Evolutionary conservation across 768 basidiomycete genomes (phyloP).

Genomic region (Atractiella rhizophila): DNA sequence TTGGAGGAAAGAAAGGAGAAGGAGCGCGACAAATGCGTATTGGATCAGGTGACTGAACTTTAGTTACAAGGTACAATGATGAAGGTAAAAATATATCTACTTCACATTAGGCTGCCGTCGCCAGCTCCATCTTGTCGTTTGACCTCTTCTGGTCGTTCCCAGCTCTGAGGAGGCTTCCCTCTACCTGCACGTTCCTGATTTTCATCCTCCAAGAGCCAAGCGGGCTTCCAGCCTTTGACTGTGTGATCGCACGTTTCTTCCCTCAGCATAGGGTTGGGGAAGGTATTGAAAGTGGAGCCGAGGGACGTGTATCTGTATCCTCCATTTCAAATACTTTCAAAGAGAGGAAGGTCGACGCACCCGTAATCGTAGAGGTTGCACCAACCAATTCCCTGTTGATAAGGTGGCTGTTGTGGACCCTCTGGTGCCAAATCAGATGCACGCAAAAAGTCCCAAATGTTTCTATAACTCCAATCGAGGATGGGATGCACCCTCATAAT

Average conservation of each 20-base stretch:
- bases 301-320: slow-evolving; percentile 70
- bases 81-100: too few relatives aligned
- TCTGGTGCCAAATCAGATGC: slow-evolving; percentile 7
- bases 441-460: slow-evolving; percentile 71
- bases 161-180: neutral
- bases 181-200: slow-evolving; percentile 35
- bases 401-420: neutral
- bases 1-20: too few relatives aligned
- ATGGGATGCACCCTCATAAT: slow-evolving; percentile 86
- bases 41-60: too few relatives aligned
- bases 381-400: slow-evolving; percentile 45
- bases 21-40: too few relatives aligned
- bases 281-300: slow-evolving; percentile 83
- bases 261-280: slow-evolving; percentile 60
- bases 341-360: slow-evolving; percentile 25
- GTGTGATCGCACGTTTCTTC: slow-evolving; percentile 6
- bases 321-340: neutral
- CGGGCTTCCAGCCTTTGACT: slow-evolving; percentile 36
- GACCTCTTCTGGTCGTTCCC: too few relatives aligned
- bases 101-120: too few relatives aligned
- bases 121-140: too few relatives aligned
- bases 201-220: slow-evolving; percentile 54
- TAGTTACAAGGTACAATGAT: too few relatives aligned
- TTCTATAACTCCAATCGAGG: slow-evolving; percentile 73
- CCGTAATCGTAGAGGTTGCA: slow-evolving; percentile 77